Base-by-base conservation (phyloP, 73 alveolate genomes). In the Diophrys sp. region DNA sequence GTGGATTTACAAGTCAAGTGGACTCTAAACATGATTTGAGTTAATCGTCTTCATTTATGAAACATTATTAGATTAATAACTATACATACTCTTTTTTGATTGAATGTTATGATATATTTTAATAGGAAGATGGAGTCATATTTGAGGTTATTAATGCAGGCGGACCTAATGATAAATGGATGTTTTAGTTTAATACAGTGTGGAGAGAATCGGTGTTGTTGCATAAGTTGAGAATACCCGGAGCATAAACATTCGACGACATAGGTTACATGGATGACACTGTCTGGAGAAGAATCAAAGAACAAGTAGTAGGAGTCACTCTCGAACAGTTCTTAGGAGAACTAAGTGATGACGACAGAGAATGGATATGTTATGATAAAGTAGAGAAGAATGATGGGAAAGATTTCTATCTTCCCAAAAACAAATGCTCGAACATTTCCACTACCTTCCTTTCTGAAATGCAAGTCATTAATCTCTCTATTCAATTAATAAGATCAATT, bases 381-480 rank as follows among this genome's bases (percentile, higher is more conserved):
- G 18, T 44, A 44, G 18, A 44, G n/a, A n/a, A n/a, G 5, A 11
- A 5, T 11, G 62, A 44, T 11, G 18, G 62, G n/a, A 44, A 44
- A 44, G 62, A 44, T 18, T 44, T 44, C 62, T 18, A 11, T 44
- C 5, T 44, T 11, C 5, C 18, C n/a, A 18, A 44, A 44, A 44
- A 44, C 18, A 44, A 44, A 44, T 44, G 62, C 62, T 5, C 5
- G 18, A 44, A 44, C 62, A 44, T 44, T 44, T 5, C 62, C 70
- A 26, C 53, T 54, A 77, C 86, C 1, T 33, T 34, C 70, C 31
- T 88, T n/a, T 44, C 83, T 55, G 95, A 88, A 67, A 56, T 71
- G 56, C 88, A 88, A 30, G 77, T 87, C 14, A 83, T 88, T 27
- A 75, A 77, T 33, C 72, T 88, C 26, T 72, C 73, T 0, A 18